These are phyloP conservation scores for Hirschfeldia incana DNA, from an alignment of 345 rosid genomes.

Conservation along the genomic window DNA sequence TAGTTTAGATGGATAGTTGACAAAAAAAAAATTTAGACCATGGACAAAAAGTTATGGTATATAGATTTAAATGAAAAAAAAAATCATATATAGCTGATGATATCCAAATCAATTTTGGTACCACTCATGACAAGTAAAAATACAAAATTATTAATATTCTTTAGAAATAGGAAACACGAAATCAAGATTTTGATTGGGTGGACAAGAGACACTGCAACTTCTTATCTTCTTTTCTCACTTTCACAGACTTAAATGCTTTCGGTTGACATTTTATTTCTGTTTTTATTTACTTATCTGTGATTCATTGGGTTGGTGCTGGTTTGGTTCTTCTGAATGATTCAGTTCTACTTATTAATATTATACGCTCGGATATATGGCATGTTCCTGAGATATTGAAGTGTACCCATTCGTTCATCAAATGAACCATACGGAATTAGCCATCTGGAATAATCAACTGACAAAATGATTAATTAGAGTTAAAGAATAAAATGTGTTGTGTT, in stretches of 20 bases:
- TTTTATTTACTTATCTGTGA: slow-evolving; percentile 20
- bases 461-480: neutral
- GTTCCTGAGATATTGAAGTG: neutral
- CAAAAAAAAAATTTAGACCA: slow-evolving; percentile 16
- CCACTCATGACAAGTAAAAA: slow-evolving; percentile 35
- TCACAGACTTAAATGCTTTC: slow-evolving; percentile 36
- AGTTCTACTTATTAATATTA: neutral
- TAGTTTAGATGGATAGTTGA: no score
- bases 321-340: neutral
- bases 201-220: slow-evolving; percentile 37
- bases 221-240: slow-evolving; percentile 31
- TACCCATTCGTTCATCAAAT: neutral
- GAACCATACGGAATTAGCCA: neutral
- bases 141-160: slow-evolving; percentile 22
- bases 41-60: slow-evolving; percentile 23
- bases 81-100: slow-evolving; percentile 16
- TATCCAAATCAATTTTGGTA: slow-evolving; percentile 33
- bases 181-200: slow-evolving; percentile 20
- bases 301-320: slow-evolving; percentile 9
- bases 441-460: neutral
- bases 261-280: slow-evolving; percentile 28
- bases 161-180: neutral
- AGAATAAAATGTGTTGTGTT: neutral
- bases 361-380: neutral
- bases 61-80: slow-evolving; percentile 15